These are phyloP conservation scores for Crassisporium funariophilum DNA, from an alignment of 768 basidiomycete species.

Conservation along the genomic window DNA sequence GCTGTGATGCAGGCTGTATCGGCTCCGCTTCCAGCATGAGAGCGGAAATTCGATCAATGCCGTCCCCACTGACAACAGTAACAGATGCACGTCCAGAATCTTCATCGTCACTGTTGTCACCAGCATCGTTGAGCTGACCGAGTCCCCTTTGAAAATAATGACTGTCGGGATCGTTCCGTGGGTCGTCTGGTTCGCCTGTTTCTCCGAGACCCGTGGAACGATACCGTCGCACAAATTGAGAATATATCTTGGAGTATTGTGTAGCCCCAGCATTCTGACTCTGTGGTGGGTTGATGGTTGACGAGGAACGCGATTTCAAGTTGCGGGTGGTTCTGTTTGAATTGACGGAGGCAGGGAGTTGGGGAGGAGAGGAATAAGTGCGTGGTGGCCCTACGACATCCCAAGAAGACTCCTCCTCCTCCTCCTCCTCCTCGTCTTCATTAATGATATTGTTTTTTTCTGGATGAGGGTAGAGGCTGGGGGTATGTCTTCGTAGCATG, in stretches of 20 bases:
- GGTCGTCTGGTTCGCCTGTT: conserved; percentile 56
- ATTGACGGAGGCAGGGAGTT: conserved; percentile 28
- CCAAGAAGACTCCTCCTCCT: conserved; percentile 46
- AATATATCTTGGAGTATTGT: conserved; percentile 64
- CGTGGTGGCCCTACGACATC: conserved; percentile 31
- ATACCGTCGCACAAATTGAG: conserved; percentile 79
- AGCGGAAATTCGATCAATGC: conserved; percentile 52
- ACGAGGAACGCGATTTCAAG: conserved; percentile 30
- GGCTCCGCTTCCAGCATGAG: conserved; percentile 63
- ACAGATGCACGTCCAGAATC: conserved; percentile 49
- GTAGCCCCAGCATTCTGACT: conserved; percentile 21
- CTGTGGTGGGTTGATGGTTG: conserved; percentile 23
- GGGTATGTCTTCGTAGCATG: conserved; percentile 59
- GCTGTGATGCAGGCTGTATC: conserved; percentile 65
- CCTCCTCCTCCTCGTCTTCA: conserved; percentile 52
- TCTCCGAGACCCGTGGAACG: conserved; percentile 56
- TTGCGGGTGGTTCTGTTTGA: conserved; percentile 29
- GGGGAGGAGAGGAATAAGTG: conserved; percentile 36
- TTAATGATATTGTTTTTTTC: conserved; percentile 34
- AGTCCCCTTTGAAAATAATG: conserved; percentile 78
- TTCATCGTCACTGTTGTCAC: conserved; percentile 79
- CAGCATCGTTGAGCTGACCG: conserved; percentile 65
- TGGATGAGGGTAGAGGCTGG: conserved; percentile 68
- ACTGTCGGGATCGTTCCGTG: conserved; percentile 78
- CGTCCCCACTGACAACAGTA: conserved; percentile 33